phyloP scores from a whole-genome alignment of 2,329 filamentous ascomycete genomes.

The Thielaviopsis ethacetica region DNA sequence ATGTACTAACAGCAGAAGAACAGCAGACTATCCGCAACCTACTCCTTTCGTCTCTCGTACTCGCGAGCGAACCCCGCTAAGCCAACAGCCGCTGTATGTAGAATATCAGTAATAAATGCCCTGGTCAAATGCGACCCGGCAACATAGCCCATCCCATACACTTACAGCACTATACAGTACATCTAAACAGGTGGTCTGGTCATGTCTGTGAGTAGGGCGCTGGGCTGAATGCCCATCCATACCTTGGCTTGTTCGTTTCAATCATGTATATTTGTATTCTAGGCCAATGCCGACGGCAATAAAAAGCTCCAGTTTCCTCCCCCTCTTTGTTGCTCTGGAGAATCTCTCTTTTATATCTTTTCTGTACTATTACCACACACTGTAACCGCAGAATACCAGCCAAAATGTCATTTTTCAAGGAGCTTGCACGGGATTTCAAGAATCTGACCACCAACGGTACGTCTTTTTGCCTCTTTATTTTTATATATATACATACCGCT shows the following conservation, averaged over 20 bases:
- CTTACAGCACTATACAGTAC: too few species aligned
- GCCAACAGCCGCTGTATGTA: not conserved
- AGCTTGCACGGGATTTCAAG: constrained; percentile 28
- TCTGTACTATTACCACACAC: not conserved
- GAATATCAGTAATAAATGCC: not conserved
- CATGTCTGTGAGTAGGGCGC: not conserved
- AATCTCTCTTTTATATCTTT: not conserved
- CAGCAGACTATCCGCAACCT: not conserved
- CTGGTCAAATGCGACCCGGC: not conserved
- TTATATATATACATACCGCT: not conserved
- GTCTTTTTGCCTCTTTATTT: not conserved
- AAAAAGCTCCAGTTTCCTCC: not conserved
- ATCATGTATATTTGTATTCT: too few species aligned
- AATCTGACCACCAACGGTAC: constrained; percentile 26
- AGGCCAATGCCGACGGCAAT: too few species aligned
- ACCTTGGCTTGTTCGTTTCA: too few species aligned
- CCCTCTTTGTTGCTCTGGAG: not conserved
- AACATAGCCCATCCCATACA: not conserved
- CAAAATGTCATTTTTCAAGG: constrained; percentile 30
- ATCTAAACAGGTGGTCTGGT: not conserved
- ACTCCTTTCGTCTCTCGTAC: not conserved
- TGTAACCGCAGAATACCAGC: not conserved
- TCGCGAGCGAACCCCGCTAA: not conserved
- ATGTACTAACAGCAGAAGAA: not conserved
- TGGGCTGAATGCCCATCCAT: too few species aligned